A percentile compares a stretch with the other conserved stretches of the same genome.
phyloP scores from a whole-genome alignment of 768 basidiomycete species.

The Tylopilus rubrobrunneus region DNA sequence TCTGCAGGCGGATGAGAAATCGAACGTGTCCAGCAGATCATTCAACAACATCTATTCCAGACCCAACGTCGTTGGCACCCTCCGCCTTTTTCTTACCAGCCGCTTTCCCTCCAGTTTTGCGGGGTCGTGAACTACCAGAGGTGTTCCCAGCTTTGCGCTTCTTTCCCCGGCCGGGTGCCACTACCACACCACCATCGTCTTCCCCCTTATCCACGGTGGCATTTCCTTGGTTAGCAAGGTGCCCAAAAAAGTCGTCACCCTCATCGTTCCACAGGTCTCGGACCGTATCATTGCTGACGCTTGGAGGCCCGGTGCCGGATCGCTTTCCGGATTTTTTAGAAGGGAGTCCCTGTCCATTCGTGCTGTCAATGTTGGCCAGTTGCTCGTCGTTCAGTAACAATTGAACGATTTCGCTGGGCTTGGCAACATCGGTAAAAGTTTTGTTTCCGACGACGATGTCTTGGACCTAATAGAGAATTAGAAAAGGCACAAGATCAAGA shows the following conservation, averaged over 20 bases:
- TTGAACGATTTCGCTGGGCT: conserved; percentile 96
- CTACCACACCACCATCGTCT: conserved; percentile 27
- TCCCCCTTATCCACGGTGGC: conserved; percentile 22
- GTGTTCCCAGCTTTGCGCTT: conserved; percentile 31
- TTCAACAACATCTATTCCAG: conserved; percentile 25
- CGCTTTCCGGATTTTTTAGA: conserved; percentile 34
- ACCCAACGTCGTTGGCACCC: conserved; percentile 20
- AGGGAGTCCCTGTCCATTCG: conserved; percentile 37
- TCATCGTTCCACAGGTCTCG: conserved; percentile 84
- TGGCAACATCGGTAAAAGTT: conserved; percentile 87
- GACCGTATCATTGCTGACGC: conserved; percentile 36
- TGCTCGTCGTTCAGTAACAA: conserved; percentile 94
- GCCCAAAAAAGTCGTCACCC: conserved; percentile 83
- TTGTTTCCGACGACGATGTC: conserved; percentile 99
- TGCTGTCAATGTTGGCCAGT: conserved; percentile 62
- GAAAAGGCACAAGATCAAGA: neutral
- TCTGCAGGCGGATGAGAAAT: conserved; percentile 11
- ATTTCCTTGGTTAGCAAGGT: conserved; percentile 34
- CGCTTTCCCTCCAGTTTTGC: conserved; percentile 32
- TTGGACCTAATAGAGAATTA: conserved; percentile 65
- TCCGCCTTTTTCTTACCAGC: conserved; percentile 31
- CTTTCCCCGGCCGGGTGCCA: conserved; percentile 28
- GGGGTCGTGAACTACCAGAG: conserved; percentile 18
- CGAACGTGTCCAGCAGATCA: conserved; percentile 16
- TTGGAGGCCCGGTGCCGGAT: conserved; percentile 23